Evolutionary conservation across 2,329 filamentous ascomycete species (phyloP), one percentile per base, ranked within the genome.

Genomic region (Aspergillus tubingensis): DNA sequence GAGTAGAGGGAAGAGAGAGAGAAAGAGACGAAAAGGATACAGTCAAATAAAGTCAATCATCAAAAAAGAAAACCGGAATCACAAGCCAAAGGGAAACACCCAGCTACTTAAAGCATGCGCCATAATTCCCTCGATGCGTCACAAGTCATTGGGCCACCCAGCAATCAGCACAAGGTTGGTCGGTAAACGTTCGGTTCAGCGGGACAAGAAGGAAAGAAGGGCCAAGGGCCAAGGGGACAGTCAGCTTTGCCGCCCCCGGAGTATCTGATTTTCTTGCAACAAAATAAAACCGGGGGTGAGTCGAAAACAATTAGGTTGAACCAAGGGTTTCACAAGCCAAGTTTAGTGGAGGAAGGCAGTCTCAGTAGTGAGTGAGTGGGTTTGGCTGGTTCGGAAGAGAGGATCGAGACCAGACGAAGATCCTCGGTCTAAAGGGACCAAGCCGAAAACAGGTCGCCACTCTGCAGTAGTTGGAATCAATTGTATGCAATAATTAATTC

Each of bases 161-260:
- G 30, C 30, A 11, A 11, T 3, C 25, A 32, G 30, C 30, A 32
- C 30, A 32, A 32, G 32, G 32, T 36, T 65, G 57, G 63, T 75
- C 74, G 74, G 74, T 74, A 76, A 76, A 74, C 68, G 65, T 70
- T 76, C 74, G 74, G 74, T 68, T 76, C 70, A 75, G 68, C 74
- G 74, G 74, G 72, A 72, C 62, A 67, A 67, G 59, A 61, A 62
- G 58, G 64, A 65, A 68, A 61, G 57, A 60, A 53, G 56, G 56
- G 7, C 25, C 25, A 27, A 27, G 55, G 32, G 60, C 64, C 67
- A 36, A 36, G 32, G 32, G 27, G 3, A 11, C 68, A 68, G 71
- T 66, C 59, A 65, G 59, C 54, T 59, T 48, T 50, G 25, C 25
- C 25, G 25, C 25, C 32, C 32, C 32, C 32, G 32, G 32, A 36